These are phyloP conservation scores for Talaromyces thailandensis DNA, from an alignment of 495 filamentous ascomycete species.

Conservation along the genomic window DNA sequence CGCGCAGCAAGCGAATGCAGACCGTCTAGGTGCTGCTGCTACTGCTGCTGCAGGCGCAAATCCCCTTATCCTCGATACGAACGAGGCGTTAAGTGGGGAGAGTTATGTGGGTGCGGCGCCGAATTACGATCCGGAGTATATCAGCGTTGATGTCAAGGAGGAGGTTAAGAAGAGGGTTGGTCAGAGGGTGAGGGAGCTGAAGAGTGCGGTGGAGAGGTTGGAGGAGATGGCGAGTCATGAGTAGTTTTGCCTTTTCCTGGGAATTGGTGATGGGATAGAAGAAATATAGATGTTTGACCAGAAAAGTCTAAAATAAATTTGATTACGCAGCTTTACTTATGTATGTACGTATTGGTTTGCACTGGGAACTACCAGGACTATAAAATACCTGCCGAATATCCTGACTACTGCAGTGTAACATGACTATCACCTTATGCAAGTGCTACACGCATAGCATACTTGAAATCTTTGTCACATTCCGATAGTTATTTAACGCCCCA, in stretches of 20 bases:
- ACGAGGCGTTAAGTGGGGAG: not conserved
- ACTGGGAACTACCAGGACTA: not conserved
- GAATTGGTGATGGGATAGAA: too few relatives aligned
- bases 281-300: not conserved
- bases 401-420: not conserved
- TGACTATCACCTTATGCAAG: not conserved
- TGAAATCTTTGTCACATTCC: not conserved
- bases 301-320: not conserved
- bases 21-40: not conserved
- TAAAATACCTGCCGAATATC: not conserved
- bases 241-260: not conserved
- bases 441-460: not conserved
- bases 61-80: not conserved
- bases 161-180: slow-evolving; percentile 33
- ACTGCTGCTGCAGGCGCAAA: not conserved
- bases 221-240: slow-evolving; percentile 32
- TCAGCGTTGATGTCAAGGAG: slow-evolving; percentile 18
- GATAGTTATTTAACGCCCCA: not conserved
- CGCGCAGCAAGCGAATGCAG: slow-evolving; percentile 3
- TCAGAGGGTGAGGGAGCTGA: slow-evolving; percentile 33
- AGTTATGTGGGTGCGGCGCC: slow-evolving; percentile 17
- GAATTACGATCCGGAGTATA: slow-evolving; percentile 22
- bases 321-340: too few relatives aligned
- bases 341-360: not conserved
- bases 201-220: slow-evolving; percentile 30